A percentile compares a stretch with the other conserved stretches of the same genome.
phyloP scores from a whole-genome alignment of 352 stramenopile genomes.

The Globisporangium parvum region DNA sequence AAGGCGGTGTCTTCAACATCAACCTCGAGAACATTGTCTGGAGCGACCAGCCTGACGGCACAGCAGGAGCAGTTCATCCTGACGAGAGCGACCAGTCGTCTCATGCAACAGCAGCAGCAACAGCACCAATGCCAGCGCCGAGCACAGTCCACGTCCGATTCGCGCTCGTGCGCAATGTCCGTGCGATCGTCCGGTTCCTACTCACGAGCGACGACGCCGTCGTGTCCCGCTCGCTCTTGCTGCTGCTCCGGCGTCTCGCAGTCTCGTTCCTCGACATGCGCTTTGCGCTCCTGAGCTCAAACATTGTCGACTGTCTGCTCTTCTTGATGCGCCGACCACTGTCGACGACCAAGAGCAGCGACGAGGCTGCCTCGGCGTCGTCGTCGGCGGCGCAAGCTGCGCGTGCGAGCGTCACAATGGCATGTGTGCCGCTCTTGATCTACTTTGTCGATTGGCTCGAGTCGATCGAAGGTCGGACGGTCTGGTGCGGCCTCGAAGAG shows the following conservation, averaged over 20 bases:
- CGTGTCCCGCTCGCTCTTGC: constrained; percentile 45
- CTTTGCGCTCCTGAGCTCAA: constrained; percentile 71
- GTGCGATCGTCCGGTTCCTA: constrained; percentile 56
- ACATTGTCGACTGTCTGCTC: constrained; percentile 65
- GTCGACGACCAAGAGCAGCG: background rate
- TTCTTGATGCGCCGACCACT: constrained; percentile 38
- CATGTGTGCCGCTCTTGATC: constrained; percentile 60
- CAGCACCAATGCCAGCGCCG: constrained; percentile 25
- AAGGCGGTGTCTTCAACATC: constrained; percentile 70
- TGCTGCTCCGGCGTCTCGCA: constrained; percentile 47
- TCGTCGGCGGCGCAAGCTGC: background rate
- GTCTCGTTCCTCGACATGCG: constrained; percentile 71
- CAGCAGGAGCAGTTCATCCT: constrained; percentile 7
- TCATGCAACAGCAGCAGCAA: constrained; percentile 15
- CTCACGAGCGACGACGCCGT: constrained; percentile 45
- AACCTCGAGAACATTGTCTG: constrained; percentile 79
- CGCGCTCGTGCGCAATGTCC: constrained; percentile 61
- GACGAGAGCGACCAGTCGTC: constrained; percentile 17
- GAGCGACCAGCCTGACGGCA: constrained; percentile 46
- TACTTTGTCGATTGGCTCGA: constrained; percentile 77
- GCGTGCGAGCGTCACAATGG: constrained; percentile 29
- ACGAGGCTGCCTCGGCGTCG: background rate
- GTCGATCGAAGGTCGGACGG: constrained; percentile 71
- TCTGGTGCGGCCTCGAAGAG: constrained; percentile 83
- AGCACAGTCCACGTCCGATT: constrained; percentile 60